These are phyloP conservation scores for Cutaneotrichosporon dermatis DNA, from an alignment of 1,284 basidiomycete genomes.

Conservation along the genomic window DNA sequence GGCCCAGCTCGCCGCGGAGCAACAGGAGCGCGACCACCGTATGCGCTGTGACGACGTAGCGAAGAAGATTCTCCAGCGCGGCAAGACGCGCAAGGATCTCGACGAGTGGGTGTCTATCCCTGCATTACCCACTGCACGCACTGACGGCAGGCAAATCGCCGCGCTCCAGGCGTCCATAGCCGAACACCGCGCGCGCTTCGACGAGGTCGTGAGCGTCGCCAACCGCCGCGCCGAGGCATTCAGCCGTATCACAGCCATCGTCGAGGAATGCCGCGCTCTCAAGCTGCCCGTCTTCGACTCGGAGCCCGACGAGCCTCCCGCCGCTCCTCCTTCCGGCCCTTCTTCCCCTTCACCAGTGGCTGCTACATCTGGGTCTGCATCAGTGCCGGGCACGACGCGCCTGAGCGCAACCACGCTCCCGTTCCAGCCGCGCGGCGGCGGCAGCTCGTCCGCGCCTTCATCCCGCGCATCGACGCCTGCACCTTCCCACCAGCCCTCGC, in stretches of 20 bases:
- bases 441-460: slow-evolving; percentile 5
- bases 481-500: not conserved
- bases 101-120: slow-evolving; percentile 35
- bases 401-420: slow-evolving; percentile 27
- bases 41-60: slow-evolving; percentile 42
- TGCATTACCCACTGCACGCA: too few relatives aligned
- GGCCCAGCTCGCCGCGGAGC: slow-evolving; percentile 22
- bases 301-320: slow-evolving; percentile 1
- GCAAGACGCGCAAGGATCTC: slow-evolving; percentile 32
- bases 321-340: not conserved
- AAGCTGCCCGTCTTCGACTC: slow-evolving; percentile 23
- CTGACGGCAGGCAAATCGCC: slow-evolving; percentile 30
- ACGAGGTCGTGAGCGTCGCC: slow-evolving; percentile 20
- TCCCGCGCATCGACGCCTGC: slow-evolving; percentile 6
- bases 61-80: slow-evolving; percentile 28
- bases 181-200: slow-evolving; percentile 31
- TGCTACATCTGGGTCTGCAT: not conserved
- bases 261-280: slow-evolving; percentile 34
- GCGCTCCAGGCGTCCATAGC: slow-evolving; percentile 27
- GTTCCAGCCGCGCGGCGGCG: slow-evolving; percentile 27
- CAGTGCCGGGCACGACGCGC: not conserved
- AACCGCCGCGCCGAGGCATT: slow-evolving; percentile 34
- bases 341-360: not conserved
- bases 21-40: slow-evolving; percentile 32
- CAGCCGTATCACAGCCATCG: slow-evolving; percentile 27